These are phyloP conservation scores for Tephrocybe sp. DNA, from an alignment of 768 basidiomycete genomes.

Conservation along the genomic window DNA sequence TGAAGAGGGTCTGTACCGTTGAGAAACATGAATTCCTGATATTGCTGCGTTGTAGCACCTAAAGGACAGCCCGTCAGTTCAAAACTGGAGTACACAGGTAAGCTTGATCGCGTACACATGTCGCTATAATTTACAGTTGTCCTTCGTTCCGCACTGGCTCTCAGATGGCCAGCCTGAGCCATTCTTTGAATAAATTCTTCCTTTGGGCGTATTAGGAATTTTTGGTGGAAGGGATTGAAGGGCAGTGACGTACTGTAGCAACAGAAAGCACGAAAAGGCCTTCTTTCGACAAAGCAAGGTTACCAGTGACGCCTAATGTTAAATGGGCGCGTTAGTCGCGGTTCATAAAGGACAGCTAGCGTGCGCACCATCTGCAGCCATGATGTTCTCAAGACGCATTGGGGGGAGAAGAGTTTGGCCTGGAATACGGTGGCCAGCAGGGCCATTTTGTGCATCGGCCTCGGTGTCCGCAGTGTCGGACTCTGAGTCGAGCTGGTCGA, in stretches of 20 bases:
- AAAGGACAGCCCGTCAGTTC: slow-evolving; percentile 8
- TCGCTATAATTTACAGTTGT: slow-evolving; percentile 66
- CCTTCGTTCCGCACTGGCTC: slow-evolving; percentile 58
- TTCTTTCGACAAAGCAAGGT: slow-evolving; percentile 71
- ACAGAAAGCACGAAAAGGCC: slow-evolving; percentile 70
- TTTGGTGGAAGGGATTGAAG: not conserved
- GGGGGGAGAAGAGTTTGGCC: slow-evolving; percentile 70
- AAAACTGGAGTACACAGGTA: not conserved
- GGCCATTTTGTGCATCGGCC: slow-evolving; percentile 26
- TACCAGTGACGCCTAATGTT: slow-evolving; percentile 50
- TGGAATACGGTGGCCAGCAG: slow-evolving; percentile 43
- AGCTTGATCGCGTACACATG: slow-evolving; percentile 53
- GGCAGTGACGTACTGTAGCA: slow-evolving; percentile 58
- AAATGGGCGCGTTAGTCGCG: not conserved
- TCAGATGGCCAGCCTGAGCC: slow-evolving; percentile 63
- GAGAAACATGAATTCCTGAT: slow-evolving; percentile 73
- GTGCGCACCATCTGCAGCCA: slow-evolving; percentile 69
- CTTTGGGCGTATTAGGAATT: slow-evolving; percentile 34
- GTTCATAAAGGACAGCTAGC: slow-evolving; percentile 7
- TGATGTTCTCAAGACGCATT: slow-evolving; percentile 68
- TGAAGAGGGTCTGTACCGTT: slow-evolving; percentile 38
- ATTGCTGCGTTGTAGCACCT: slow-evolving; percentile 61
- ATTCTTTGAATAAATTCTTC: slow-evolving; percentile 85
- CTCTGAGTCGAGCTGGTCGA: slow-evolving; percentile 66
- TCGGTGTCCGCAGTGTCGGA: slow-evolving; percentile 40